phyloP scores from a whole-genome alignment of 768 basidiomycete species.

The Russula virescens region DNA sequence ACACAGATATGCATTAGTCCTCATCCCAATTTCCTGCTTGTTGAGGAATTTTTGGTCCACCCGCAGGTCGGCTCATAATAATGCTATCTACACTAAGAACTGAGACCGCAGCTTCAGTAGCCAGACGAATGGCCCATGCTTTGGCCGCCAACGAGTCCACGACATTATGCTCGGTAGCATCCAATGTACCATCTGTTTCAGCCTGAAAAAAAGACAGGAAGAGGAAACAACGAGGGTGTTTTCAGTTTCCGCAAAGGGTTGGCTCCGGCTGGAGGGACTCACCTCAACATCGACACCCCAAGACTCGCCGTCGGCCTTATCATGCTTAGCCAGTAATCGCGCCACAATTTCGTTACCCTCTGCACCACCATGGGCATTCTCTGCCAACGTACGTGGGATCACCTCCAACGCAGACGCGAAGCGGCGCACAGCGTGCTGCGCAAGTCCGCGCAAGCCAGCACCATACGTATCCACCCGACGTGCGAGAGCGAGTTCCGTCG shows the following conservation, averaged over 20 bases:
- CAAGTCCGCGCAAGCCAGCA: conserved; percentile 79
- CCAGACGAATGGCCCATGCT: conserved; percentile 84
- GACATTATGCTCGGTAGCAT: conserved; percentile 57
- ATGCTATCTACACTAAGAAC: conserved; percentile 96
- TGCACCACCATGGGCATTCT: conserved; percentile 89
- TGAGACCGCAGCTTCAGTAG: conserved; percentile 84
- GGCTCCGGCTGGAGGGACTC: conserved; percentile 21
- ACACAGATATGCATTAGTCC: conserved; percentile 42
- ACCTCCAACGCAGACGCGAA: conserved; percentile 90
- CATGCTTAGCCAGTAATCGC: conserved; percentile 86
- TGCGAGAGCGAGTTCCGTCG: conserved; percentile 90
- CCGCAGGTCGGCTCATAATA: conserved; percentile 93
- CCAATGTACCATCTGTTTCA: conserved; percentile 73
- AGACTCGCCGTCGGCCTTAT: conserved; percentile 59
- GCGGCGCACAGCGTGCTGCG: conserved; percentile 89
- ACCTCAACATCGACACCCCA: conserved; percentile 93
- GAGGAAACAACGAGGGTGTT: neutral
- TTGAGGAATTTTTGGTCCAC: conserved; percentile 82
- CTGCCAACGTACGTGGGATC: conserved; percentile 85
- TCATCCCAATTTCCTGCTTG: conserved; percentile 87
- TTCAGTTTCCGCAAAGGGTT: conserved; percentile 9
- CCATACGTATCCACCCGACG: conserved; percentile 81
- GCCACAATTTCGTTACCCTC: conserved; percentile 92
- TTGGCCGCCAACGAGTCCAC: conserved; percentile 88
- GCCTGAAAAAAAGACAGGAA: conserved; percentile 40